These are phyloP conservation scores for Salix caprea DNA, from an alignment of 345 rosid genomes.

Conservation along the genomic window DNA sequence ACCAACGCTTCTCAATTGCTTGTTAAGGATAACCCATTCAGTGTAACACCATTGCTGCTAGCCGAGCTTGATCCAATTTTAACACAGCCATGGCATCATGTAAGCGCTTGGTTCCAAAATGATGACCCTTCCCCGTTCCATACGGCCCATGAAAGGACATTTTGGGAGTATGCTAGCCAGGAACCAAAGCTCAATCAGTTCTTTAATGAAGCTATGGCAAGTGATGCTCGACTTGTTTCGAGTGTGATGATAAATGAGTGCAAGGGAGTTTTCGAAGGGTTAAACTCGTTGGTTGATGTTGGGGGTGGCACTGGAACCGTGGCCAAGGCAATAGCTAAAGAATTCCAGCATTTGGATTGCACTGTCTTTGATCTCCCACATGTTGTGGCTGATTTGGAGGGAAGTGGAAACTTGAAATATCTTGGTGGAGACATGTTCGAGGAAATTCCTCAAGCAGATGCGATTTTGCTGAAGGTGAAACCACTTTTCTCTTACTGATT, in stretches of 20 bases:
- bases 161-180: conserved; percentile 15
- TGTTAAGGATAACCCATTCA: conserved; percentile 13
- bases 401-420: not conserved
- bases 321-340: conserved; percentile 12
- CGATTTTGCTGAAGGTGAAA: conserved; percentile 1
- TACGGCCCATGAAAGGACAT: conserved; percentile 1
- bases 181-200: conserved; percentile 2
- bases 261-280: conserved; percentile 8
- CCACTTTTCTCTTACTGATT: not conserved
- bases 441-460: conserved; percentile 5
- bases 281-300: conserved; percentile 23
- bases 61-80: conserved; percentile 9
- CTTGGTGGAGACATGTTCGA: conserved; percentile 3
- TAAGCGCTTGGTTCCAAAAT: conserved; percentile 16
- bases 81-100: conserved; percentile 1
- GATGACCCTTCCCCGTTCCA: conserved; percentile 4
- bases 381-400: conserved; percentile 2
- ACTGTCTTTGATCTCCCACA: conserved; percentile 18
- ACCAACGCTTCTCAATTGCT: conserved; percentile 18
- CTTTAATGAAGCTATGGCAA: conserved; percentile 15
- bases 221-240: not conserved
- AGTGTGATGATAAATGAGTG: not conserved
- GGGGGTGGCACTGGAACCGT: conserved; percentile 25
- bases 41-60: conserved; percentile 10
- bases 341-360: conserved; percentile 15